Evolutionary conservation across 768 basidiomycete species (phyloP), one percentile per base, ranked within the genome.

Genomic region (Trametes maxima): DNA sequence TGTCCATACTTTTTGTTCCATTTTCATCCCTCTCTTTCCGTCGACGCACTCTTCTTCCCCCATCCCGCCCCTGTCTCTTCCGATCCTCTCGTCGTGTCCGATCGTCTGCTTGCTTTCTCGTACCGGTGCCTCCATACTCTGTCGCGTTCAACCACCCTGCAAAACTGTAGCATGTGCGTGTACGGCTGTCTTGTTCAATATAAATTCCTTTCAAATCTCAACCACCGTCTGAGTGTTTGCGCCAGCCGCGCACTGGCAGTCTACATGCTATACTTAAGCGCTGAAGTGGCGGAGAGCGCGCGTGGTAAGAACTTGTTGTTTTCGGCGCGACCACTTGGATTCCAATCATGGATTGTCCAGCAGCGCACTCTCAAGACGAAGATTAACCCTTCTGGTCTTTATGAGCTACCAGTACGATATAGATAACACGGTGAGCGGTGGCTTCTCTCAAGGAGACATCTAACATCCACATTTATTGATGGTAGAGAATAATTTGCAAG

Each of bases 111-210:
- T 68, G 67, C 59, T 65, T 64, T 67, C 63, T 48, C 64, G 64
- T 64, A 51, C 65, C 58, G 52, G 60, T 67, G 53, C 58, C 64
- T 64, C 63, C 63, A 59, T 63, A 46, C 63, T 60, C 56, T 66
- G 65, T 68, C 65, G 65, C 63, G 67, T 70, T 70, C 65, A 60
- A 63, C 65, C 62, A 66, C 64, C 63, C 66, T 66, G 67, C 67
- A 71, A 70, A 65, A 65, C 65, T 78, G 76, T 78, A 78, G 74
- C 77, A 76, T 76, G 77, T 72, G 77, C 64, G 75, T 78, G 76
- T 78, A 78, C 69, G 68, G 65, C 70, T 70, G 57, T 55, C 67
- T 67, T 69, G 68, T 69, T 65, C 65, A 67, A 72, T 71, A 69
- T 65, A 70, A 63, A 39, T 59, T 57, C 57, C 57, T 52, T 60